Base-by-base conservation (phyloP, 2,329 filamentous ascomycete species). In the Lecanoromycetidae sp. region DNA sequence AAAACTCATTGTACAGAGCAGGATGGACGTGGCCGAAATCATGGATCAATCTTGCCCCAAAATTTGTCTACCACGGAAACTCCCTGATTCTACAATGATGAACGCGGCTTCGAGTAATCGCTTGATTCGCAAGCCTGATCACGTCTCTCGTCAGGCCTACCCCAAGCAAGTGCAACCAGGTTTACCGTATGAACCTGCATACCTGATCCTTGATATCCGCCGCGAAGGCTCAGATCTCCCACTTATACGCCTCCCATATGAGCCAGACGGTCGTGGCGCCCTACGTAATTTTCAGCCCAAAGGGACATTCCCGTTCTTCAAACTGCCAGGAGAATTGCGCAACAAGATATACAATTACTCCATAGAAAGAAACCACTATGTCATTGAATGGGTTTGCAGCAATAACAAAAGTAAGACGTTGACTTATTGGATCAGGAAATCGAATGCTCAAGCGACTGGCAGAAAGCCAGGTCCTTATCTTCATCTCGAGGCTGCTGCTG, bases 261-360 rank as follows among this genome's bases (percentile, higher is more conserved):
- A 47, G 22, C 32, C 44, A 2, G 5, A 9, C 12, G 41, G 36
- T n/a, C 37, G 15, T n/a, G 29, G 44, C 9, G 22, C 36, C n/a
- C 37, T 46, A 20, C 36, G 40, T 17, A 40, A 49, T n/a, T n/a
- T n/a, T 19, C 15, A 32, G 20, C 45, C n/a, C 5, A 26, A 44
- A 20, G 50, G 46, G 19, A 23, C 50, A 2, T 85, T 85, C 46
- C 74, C 67, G 6, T 83, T 87, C 60, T 70, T 87, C 49, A 67
- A 74, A 25, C 66, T 88, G 1, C 83, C 84, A 0, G 71, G 76
- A 0, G 84, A 88, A 58, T 62, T 88, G 25, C 79, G 84, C 6
- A 67, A 82, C 50, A 76, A 77, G 56, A 74, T 88, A 10, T 87
- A 87, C 60, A 71, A 69, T 2, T 39, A 44, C 17, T 33, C 25